A percentile compares a stretch with the other conserved stretches of the same genome.
Conservation (phyloP, 2,329 filamentous ascomycete species). For the Elsinoe perseae region DNA sequence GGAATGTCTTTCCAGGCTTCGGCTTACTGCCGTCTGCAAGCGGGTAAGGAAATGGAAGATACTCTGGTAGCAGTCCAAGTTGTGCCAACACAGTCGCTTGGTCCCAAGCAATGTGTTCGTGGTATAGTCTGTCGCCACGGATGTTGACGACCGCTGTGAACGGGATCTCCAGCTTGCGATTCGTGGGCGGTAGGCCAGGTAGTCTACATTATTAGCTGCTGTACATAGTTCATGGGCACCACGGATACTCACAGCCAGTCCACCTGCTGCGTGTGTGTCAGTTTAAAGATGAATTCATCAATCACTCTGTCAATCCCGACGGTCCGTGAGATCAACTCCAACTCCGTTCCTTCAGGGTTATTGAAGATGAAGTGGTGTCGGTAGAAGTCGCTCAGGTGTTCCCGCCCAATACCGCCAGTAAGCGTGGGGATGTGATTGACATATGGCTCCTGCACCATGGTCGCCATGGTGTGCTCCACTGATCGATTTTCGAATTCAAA, state of each 20-base stretch:
- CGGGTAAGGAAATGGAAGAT: conserved; percentile 54
- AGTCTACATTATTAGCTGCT: conserved; percentile 41
- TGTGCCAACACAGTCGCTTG: conserved; percentile 56
- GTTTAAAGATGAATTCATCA: conserved; percentile 42
- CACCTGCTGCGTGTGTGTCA: conserved; percentile 44
- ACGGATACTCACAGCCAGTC: conserved; percentile 53
- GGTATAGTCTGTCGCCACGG: conserved; percentile 58
- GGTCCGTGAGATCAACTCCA: conserved; percentile 65
- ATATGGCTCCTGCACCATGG: conserved; percentile 72
- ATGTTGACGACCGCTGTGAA: conserved; percentile 60
- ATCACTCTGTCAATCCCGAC: conserved; percentile 55
- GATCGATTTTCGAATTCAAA: conserved; percentile 63
- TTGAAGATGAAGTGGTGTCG: conserved; percentile 65
- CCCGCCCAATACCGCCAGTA: conserved; percentile 60
- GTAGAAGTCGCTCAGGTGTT: conserved; percentile 59
- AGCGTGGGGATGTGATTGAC: conserved; percentile 69
- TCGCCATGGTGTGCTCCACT: conserved; percentile 68
- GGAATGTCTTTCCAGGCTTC: conserved; percentile 38
- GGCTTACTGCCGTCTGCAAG: conserved; percentile 34
- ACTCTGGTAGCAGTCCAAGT: conserved; percentile 40
- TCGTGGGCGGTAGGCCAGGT: conserved; percentile 40
- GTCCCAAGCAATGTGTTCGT: conserved; percentile 67
- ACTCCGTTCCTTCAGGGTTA: conserved; percentile 58
- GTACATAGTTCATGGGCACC: not conserved
- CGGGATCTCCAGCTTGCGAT: conserved; percentile 49